A percentile compares a stretch with the other conserved stretches of the same genome.
These are phyloP conservation scores for Neostapfia colusana DNA, from an alignment of 176 grass and related monocot genomes.

Conservation along the genomic window DNA sequence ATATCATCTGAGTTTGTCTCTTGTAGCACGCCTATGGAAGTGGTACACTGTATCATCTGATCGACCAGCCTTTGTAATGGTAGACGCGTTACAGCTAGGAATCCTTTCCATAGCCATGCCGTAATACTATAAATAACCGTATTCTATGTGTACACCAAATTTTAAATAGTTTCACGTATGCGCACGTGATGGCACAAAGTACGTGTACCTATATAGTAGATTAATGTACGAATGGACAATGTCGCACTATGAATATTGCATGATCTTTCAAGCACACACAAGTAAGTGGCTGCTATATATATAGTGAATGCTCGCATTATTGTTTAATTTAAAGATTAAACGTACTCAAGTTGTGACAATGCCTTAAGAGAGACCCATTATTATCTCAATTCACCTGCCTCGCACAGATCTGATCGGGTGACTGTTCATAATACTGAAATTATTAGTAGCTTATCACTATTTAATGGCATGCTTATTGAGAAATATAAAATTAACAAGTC, in stretches of 20 bases:
- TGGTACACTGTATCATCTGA: not conserved
- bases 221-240: slow-evolving; percentile 16
- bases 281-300: too few relatives aligned
- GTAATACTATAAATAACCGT: not conserved
- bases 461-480: too few relatives aligned
- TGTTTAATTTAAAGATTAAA: not conserved
- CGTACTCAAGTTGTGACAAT: not conserved
- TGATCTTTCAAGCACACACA: slow-evolving; percentile 35
- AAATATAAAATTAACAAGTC: not conserved
- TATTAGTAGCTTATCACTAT: too few relatives aligned
- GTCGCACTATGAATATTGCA: slow-evolving; percentile 11
- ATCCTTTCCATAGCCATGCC: too few relatives aligned
- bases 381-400: too few relatives aligned
- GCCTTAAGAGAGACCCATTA: not conserved
- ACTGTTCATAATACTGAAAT: too few relatives aligned
- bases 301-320: not conserved
- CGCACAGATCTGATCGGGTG: too few relatives aligned
- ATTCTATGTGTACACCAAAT: not conserved
- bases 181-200: slow-evolving; percentile 47
- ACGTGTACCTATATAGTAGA: slow-evolving; percentile 4
- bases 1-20: slow-evolving; percentile 36
- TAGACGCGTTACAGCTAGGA: not conserved
- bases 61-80: not conserved
- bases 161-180: slow-evolving; percentile 39
- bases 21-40: not conserved